phyloP scores from a whole-genome alignment of 176 grass and related monocot species.

The Zoysia pacifica region DNA sequence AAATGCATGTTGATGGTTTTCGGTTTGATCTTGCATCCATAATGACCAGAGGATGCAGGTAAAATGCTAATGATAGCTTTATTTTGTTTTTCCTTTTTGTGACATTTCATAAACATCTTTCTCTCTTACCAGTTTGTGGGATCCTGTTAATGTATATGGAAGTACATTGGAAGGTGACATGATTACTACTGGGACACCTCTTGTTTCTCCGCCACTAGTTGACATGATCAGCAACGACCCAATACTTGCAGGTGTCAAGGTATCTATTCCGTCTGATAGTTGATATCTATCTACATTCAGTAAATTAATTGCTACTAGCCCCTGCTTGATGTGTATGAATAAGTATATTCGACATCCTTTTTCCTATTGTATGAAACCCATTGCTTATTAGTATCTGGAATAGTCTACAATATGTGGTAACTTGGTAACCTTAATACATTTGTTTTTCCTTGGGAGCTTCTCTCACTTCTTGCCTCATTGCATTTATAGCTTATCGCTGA shows the following conservation, averaged over 20 bases:
- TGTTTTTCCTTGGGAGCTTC: slow-evolving; percentile 4
- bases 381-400: slow-evolving; percentile 7
- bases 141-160: slow-evolving; percentile 90
- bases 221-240: slow-evolving; percentile 99
- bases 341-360: background rate
- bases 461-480: slow-evolving; percentile 29
- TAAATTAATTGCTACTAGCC: slow-evolving; percentile 14
- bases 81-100: slow-evolving; percentile 9
- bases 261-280: slow-evolving; percentile 36
- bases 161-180: slow-evolving; percentile 62
- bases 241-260: slow-evolving; percentile 86
- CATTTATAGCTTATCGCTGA: slow-evolving; percentile 88
- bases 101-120: slow-evolving; percentile 24
- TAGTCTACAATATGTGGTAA: background rate
- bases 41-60: slow-evolving; percentile 95
- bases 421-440: background rate
- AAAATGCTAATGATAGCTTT: slow-evolving; percentile 1
- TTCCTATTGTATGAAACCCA: background rate
- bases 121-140: slow-evolving; percentile 69
- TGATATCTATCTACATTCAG: background rate
- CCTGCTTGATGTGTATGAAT: slow-evolving; percentile 17
- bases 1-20: slow-evolving; percentile 99
- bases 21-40: slow-evolving; percentile 97
- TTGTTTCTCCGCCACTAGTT: slow-evolving; percentile 71
- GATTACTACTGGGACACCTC: slow-evolving; percentile 72